Conservation (phyloP, 1,284 basidiomycete species). For the Austroboletus rostrupii region DNA sequence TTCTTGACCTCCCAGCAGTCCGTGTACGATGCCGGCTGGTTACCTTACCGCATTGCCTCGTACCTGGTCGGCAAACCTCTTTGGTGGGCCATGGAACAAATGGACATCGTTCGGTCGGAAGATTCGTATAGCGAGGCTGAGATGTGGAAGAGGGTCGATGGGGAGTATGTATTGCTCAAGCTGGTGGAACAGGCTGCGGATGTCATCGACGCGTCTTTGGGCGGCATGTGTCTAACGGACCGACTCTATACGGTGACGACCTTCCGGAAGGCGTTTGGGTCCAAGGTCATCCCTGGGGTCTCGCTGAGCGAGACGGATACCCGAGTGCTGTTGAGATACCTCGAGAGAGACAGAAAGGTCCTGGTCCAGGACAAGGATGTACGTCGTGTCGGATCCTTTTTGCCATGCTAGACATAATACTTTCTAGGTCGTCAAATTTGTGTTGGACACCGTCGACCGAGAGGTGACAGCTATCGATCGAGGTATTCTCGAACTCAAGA, state of each 20-base stretch:
- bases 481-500: constrained; percentile 72
- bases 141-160: constrained; percentile 62
- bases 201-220: constrained; percentile 51
- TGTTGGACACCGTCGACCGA: constrained; percentile 39
- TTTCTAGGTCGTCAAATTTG: constrained; percentile 72
- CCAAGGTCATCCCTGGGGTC: constrained; percentile 40
- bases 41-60: constrained; percentile 65
- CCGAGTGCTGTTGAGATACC: constrained; percentile 68
- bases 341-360: constrained; percentile 71
- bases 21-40: constrained; percentile 65
- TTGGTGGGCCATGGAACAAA: constrained; percentile 82
- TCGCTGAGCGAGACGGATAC: constrained; percentile 58
- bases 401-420: neutral
- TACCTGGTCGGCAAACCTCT: constrained; percentile 75
- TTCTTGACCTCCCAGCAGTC: constrained; percentile 62
- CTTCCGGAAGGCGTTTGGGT: constrained; percentile 61
- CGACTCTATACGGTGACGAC: constrained; percentile 58
- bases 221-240: constrained; percentile 55
- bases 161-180: constrained; percentile 72
- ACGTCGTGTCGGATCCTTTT: constrained; percentile 28
- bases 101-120: constrained; percentile 66
- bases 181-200: constrained; percentile 68
- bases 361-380: constrained; percentile 67
- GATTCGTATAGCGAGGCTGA: constrained; percentile 54
- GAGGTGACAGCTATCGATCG: constrained; percentile 68